Evolutionary conservation across 225 moss, liverwort and hornwort species (phyloP).

Genomic region (Bryum argenteum): DNA sequence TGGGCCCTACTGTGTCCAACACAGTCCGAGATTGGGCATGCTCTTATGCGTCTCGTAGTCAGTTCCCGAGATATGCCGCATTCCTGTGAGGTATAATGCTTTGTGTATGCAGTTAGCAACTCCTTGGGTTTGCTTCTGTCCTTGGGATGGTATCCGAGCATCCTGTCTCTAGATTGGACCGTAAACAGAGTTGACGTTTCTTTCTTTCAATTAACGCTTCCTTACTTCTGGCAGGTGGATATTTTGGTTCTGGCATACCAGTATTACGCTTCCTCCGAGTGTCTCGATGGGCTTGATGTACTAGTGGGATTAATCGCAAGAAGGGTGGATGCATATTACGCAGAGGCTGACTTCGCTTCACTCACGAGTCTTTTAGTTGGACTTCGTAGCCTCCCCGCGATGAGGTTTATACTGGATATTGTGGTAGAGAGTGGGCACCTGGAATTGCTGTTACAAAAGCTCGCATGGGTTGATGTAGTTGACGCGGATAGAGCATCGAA

Average conservation of each 20-base stretch:
- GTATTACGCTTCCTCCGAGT: slow-evolving; percentile 72
- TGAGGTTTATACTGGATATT: slow-evolving; percentile 71
- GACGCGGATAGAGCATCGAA: slow-evolving; percentile 29
- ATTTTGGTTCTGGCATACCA: slow-evolving; percentile 69
- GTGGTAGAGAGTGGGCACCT: slow-evolving; percentile 73
- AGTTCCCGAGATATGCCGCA: slow-evolving; percentile 71
- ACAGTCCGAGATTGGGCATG: slow-evolving; percentile 78
- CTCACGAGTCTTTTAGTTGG: slow-evolving; percentile 68
- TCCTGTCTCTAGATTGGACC: background rate
- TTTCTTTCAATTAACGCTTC: slow-evolving; percentile 12
- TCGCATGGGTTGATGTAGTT: slow-evolving; percentile 47
- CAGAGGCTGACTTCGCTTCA: slow-evolving; percentile 67
- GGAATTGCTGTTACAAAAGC: slow-evolving; percentile 65
- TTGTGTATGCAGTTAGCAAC: background rate
- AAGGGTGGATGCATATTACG: slow-evolving; percentile 65
- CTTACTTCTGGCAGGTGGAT: slow-evolving; percentile 58
- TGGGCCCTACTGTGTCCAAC: slow-evolving; percentile 76
- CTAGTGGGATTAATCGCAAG: slow-evolving; percentile 68
- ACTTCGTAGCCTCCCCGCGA: slow-evolving; percentile 63
- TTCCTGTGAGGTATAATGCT: slow-evolving; percentile 62
- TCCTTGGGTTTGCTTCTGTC: background rate
- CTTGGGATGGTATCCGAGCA: slow-evolving; percentile 1
- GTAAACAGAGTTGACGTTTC: slow-evolving; percentile 17
- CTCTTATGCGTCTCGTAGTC: slow-evolving; percentile 74
- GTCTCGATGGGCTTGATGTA: slow-evolving; percentile 78